Evolutionary conservation across 2,329 filamentous ascomycete species (phyloP).

Genomic region (Venturiaceae sp.): DNA sequence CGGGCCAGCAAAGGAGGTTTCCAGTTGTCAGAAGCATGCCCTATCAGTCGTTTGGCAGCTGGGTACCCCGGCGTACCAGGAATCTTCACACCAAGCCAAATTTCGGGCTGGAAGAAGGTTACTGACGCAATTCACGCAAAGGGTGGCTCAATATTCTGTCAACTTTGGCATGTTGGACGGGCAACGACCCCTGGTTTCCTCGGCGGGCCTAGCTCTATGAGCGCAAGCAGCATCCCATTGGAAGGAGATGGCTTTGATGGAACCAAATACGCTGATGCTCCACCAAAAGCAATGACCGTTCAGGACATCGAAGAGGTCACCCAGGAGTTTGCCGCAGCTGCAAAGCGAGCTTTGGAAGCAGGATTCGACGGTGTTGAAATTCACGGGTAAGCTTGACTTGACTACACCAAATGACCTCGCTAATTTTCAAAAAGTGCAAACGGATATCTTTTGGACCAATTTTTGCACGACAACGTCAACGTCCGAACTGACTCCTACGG

Average conservation of each 20-base stretch:
- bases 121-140: conserved; percentile 42
- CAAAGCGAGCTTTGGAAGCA: conserved; percentile 42
- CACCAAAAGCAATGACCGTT: conserved; percentile 24
- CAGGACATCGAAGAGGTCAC: conserved; percentile 25
- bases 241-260: background rate
- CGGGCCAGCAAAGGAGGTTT: conserved; percentile 6
- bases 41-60: background rate
- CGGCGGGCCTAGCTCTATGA: conserved; percentile 11
- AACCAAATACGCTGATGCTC: conserved; percentile 9
- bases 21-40: conserved; percentile 1
- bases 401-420: background rate
- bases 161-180: conserved; percentile 39
- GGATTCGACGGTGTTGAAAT: conserved; percentile 46
- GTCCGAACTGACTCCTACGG: conserved; percentile 41
- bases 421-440: conserved; percentile 11
- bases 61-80: conserved; percentile 16
- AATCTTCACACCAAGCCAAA: conserved; percentile 28
- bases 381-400: conserved; percentile 20
- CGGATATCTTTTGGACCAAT: conserved; percentile 41
- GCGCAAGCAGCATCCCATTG: conserved; percentile 18
- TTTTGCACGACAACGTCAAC: conserved; percentile 40
- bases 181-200: conserved; percentile 26
- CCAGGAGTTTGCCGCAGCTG: conserved; percentile 32
- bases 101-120: conserved; percentile 40
- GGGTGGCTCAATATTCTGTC: conserved; percentile 37